Evolutionary conservation across 352 stramenopile species (phyloP).

Genomic region (Globisporangium cystogenes): DNA sequence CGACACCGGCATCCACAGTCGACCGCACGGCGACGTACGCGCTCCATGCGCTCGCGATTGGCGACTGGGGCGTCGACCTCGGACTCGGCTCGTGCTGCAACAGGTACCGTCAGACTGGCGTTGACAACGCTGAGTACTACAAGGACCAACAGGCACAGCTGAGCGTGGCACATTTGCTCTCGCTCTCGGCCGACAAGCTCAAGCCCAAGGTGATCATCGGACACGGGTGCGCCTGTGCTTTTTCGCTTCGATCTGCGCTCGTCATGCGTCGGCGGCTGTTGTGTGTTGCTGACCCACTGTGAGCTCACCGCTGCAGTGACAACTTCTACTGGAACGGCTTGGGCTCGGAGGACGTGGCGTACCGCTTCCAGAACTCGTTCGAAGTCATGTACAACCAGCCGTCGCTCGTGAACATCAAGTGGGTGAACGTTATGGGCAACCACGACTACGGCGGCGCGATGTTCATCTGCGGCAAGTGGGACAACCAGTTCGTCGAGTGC

Average conservation of each 20-base stretch:
- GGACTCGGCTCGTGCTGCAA: conserved; percentile 69
- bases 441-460: conserved; percentile 69
- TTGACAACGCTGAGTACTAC: conserved; percentile 52
- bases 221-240: conserved; percentile 30
- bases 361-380: conserved; percentile 62
- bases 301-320: too few relatives aligned
- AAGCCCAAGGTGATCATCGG: conserved; percentile 56
- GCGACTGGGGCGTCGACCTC: conserved; percentile 61
- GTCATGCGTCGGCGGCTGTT: not conserved
- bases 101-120: conserved; percentile 55
- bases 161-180: conserved; percentile 56
- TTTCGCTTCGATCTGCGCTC: not conserved
- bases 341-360: conserved; percentile 52
- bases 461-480: conserved; percentile 69
- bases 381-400: conserved; percentile 56
- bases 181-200: conserved; percentile 50
- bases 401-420: conserved; percentile 46
- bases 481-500: conserved; percentile 62
- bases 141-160: conserved; percentile 67
- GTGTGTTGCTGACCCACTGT: not conserved
- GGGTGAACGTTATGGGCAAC: conserved; percentile 68
- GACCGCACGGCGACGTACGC: conserved; percentile 35
- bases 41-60: conserved; percentile 62
- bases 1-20: conserved; percentile 17
- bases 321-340: conserved; percentile 76